These are phyloP conservation scores for Dioszegia crocea DNA, from an alignment of 768 basidiomycete species.

Conservation along the genomic window DNA sequence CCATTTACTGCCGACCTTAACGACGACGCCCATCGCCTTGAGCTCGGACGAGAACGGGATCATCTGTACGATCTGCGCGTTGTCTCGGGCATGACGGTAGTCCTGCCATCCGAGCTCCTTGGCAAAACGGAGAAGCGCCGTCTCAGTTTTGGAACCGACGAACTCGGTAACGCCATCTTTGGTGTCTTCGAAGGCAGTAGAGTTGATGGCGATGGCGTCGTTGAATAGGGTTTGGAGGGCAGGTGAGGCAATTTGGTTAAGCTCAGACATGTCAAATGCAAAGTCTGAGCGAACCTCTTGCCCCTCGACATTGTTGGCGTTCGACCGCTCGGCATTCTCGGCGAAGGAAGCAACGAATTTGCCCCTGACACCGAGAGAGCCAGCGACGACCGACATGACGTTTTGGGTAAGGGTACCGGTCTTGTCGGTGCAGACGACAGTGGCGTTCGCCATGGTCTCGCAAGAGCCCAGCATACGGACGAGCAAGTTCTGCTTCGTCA, in stretches of 20 bases:
- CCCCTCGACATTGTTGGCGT: slow-evolving; percentile 59
- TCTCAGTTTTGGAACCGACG: slow-evolving; percentile 93
- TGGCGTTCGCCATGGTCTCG: slow-evolving; percentile 98
- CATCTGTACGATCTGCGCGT: slow-evolving; percentile 68
- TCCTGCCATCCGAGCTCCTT: slow-evolving; percentile 72
- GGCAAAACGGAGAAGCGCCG: slow-evolving; percentile 78
- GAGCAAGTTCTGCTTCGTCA: slow-evolving; percentile 90
- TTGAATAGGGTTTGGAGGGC: slow-evolving; percentile 68
- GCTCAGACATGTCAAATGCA: slow-evolving; percentile 70
- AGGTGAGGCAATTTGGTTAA: slow-evolving; percentile 63
- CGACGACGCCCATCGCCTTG: slow-evolving; percentile 90
- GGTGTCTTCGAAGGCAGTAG: slow-evolving; percentile 78
- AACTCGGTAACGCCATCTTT: slow-evolving; percentile 61
- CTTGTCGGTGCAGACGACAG: slow-evolving; percentile 60
- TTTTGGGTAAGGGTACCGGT: slow-evolving; percentile 81
- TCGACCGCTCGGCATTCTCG: slow-evolving; percentile 67
- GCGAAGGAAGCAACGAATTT: slow-evolving; percentile 82
- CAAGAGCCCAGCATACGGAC: slow-evolving; percentile 94
- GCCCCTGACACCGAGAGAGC: slow-evolving; percentile 85
- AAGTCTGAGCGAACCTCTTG: slow-evolving; percentile 59
- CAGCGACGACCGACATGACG: slow-evolving; percentile 91
- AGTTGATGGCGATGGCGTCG: slow-evolving; percentile 81
- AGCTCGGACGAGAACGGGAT: slow-evolving; percentile 89
- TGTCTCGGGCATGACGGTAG: slow-evolving; percentile 65
- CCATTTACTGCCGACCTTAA: slow-evolving; percentile 57